Base-by-base conservation (phyloP, 2,329 filamentous ascomycete species). In the Penicillium digitatum region DNA sequence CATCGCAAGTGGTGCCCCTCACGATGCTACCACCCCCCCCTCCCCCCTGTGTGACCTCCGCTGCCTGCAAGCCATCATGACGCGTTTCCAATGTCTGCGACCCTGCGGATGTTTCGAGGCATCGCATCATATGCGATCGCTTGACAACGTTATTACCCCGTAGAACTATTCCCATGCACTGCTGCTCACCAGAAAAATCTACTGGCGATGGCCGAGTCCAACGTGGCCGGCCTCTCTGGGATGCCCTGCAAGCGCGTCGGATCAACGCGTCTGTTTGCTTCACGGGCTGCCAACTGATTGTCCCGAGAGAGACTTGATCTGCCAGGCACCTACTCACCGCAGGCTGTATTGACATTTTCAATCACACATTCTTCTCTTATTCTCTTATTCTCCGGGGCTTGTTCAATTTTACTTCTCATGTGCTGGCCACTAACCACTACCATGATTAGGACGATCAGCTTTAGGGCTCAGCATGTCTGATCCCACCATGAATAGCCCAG, bases 401-500 rank as follows among this genome's bases (percentile, higher is more conserved):
- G 29, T 45, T 51, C 37, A 35, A 46, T 10, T 35, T 24, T n/a
- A 18, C 20, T 32, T 29, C 45, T 52, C 48, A 47, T 29, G 42
- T 47, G 12, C 18, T 26, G 14, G 51, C 35, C 29, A 60, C 63
- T 66, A 63, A 66, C 62, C 52, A 29, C 50, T 38, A 43, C 35
- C 29, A 47, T 45, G 42, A 38, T 37, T 42, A 58, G 58, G 44
- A 55, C 35, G 35, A 53, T 60, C 40, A 38, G 44, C 24, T 46
- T 52, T 48, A 27, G 22, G 29, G 18, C 43, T 26, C 37, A 61
- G 46, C 45, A 76, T 75, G 73, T 75, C 74, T 50, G 72, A 76
- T 56, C 71, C 68, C 45, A 68, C 68, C 26, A 63, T 75, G 62
- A 69, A 66, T 50, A 63, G 67, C 54, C 63, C 72, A 29, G 73